Base-by-base conservation (phyloP, 164 flowering plant species). In the Aristolochia californica region DNA sequence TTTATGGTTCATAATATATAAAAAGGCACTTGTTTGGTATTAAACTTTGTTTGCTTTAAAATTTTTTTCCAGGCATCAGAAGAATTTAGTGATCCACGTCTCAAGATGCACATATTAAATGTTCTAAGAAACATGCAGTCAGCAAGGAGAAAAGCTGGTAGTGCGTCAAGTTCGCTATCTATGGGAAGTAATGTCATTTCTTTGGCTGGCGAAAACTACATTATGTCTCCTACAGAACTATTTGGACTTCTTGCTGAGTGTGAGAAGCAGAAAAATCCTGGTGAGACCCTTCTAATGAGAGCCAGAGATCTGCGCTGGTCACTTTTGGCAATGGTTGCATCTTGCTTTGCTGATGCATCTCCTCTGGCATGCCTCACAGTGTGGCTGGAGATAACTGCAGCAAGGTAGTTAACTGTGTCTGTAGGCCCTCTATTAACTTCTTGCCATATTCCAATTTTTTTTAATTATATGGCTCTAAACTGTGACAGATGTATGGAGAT, bases 381-480 rank as follows among this genome's bases (percentile, higher is more conserved):
- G 61, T 93, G 99, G 99, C 80, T 93, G 63, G 99, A 93, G 78
- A 89, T 93, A 34, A 93, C 96, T 30, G 99, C 97, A 55, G 91
- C 99, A 70, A 89, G 97, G 99, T 93, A 53, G 13, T 5, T 21
- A n/a, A 47, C 24, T 24, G 21, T 47, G 5, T 7, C 50, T 18
- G 17, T 18, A 4, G 24, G 25, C 24, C 24, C 21, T 22, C 24
- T 20, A 17, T 13, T 5, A 17, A n/a, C n/a, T n/a, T n/a, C 54
- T 45, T 20, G 22, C 7, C 44, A 47, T 45, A 9, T 55, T 13
- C 1, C 26, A 25, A 13, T 43, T 20, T 8, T 34, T 57, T 25
- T 24, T 38, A n/a, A n/a, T n/a, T n/a, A n/a, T 50, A 18, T 48
- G 24, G 30, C 5, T 9, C 2, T 60, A 30, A n/a, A n/a, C n/a